Conservation (phyloP, 768 basidiomycete species). For the Suillus discolor region DNA sequence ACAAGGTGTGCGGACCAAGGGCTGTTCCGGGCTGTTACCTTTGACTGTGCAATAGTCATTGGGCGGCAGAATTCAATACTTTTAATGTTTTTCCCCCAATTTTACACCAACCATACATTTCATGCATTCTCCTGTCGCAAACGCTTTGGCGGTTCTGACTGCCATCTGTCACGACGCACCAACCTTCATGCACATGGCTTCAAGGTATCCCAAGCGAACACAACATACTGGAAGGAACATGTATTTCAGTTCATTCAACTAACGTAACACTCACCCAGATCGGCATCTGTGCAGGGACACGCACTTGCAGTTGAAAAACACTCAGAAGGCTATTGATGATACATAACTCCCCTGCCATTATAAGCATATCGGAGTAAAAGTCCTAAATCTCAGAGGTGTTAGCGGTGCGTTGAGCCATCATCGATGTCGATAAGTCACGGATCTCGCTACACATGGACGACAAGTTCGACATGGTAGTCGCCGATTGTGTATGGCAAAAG, state of each 20-base stretch:
- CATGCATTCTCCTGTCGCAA: neutral
- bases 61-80: neutral
- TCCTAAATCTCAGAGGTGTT: neutral
- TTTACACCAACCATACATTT: neutral
- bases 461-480: neutral
- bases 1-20: neutral
- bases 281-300: no score
- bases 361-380: neutral
- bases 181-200: neutral
- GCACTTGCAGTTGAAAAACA: neutral
- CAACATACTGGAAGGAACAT: neutral
- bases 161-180: neutral
- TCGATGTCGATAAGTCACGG: neutral
- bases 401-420: neutral
- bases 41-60: neutral
- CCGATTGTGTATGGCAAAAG: no score
- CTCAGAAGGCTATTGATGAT: neutral
- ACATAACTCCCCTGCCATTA: neutral
- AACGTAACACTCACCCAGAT: constrained; percentile 3
- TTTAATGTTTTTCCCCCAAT: neutral
- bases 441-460: neutral
- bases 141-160: neutral
- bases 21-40: neutral
- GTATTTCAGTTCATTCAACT: neutral
- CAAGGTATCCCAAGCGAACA: neutral